Evolutionary conservation across 2,329 filamentous ascomycete genomes (phyloP).

Genomic region (Arthrinium puccinioides): DNA sequence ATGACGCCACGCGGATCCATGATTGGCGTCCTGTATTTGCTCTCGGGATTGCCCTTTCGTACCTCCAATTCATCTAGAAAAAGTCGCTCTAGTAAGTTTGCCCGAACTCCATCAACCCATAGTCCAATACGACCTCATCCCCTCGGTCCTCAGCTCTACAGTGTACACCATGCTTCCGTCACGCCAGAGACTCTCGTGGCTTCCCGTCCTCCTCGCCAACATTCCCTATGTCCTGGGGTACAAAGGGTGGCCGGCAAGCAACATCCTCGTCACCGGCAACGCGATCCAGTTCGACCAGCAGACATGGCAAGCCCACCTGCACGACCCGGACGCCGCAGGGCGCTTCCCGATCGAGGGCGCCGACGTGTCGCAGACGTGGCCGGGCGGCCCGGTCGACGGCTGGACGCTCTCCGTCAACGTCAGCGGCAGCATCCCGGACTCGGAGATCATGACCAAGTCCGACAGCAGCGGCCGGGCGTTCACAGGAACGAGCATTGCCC

Average conservation of each 20-base stretch:
- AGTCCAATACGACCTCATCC: too few species aligned
- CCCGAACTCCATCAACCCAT: too few species aligned
- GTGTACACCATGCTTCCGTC: too few species aligned
- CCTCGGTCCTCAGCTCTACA: too few species aligned
- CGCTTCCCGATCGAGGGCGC: conserved; percentile 12
- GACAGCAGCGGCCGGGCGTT: conserved; percentile 12
- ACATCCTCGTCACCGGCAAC: conserved; percentile 15
- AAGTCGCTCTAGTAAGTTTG: too few species aligned
- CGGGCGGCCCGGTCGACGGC: conserved; percentile 36
- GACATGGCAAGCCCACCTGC: conserved; percentile 33
- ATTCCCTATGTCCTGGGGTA: conserved; percentile 23
- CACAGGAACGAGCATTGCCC: conserved; percentile 19
- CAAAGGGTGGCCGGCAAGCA: conserved; percentile 26
- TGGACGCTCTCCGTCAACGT: conserved; percentile 18
- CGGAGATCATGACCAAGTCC: conserved; percentile 9
- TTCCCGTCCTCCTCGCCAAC: too few species aligned
- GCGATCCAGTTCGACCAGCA: conserved; percentile 15
- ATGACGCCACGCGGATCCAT: too few species aligned
- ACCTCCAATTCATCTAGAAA: too few species aligned
- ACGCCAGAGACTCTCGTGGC: too few species aligned
- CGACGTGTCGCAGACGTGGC: conserved; percentile 35
- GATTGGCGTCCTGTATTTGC: too few species aligned
- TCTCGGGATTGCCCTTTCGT: too few species aligned
- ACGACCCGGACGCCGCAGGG: conserved; percentile 18
- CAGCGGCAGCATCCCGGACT: conserved; percentile 16